Percentiles rank a stretch among this genome's conserved stretches.
phyloP scores from a whole-genome alignment of 108 stramenopile genomes.

The Fistulifera solaris region DNA sequence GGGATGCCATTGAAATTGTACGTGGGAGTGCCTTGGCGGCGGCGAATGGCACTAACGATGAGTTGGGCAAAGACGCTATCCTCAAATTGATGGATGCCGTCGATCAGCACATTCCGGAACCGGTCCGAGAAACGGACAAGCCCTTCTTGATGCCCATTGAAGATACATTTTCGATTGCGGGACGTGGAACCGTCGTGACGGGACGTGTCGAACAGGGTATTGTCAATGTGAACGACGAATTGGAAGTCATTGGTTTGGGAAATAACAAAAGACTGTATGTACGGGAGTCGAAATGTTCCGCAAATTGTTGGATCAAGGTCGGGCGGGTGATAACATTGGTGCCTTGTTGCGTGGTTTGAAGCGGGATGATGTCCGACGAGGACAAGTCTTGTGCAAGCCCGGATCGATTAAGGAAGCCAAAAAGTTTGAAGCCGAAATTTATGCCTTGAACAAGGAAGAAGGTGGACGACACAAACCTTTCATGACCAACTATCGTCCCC shows the following conservation, averaged over 20 bases:
- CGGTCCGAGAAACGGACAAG: slow-evolving; percentile 92
- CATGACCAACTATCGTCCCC: slow-evolving; percentile 97
- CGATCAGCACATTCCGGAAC: slow-evolving; percentile 91
- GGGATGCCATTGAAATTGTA: slow-evolving; percentile 94
- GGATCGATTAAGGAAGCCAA: slow-evolving; percentile 65
- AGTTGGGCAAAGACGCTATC: slow-evolving; percentile 76
- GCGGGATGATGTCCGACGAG: slow-evolving; percentile 93
- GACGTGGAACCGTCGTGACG: slow-evolving; percentile 98
- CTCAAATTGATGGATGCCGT: slow-evolving; percentile 93
- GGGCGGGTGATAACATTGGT: slow-evolving; percentile 99
- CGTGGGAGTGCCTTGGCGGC: slow-evolving; percentile 97
- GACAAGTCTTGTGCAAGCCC: slow-evolving; percentile 93
- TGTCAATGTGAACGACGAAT: slow-evolving; percentile 93
- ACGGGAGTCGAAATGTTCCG: slow-evolving; percentile 99
- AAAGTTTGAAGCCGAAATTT: slow-evolving; percentile 96
- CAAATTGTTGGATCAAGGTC: slow-evolving; percentile 90
- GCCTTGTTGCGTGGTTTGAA: slow-evolving; percentile 93
- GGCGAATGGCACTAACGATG: slow-evolving; percentile 83
- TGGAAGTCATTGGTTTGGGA: slow-evolving; percentile 84
- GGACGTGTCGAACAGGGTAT: slow-evolving; percentile 94
- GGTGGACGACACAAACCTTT: slow-evolving; percentile 99
- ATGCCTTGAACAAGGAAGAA: slow-evolving; percentile 94
- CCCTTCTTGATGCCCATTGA: slow-evolving; percentile 98
- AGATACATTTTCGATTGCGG: slow-evolving; percentile 98
- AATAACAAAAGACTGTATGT: slow-evolving; percentile 83